Conservation (phyloP, 2,329 filamentous ascomycete species). For the Sporothrix luriei region DNA sequence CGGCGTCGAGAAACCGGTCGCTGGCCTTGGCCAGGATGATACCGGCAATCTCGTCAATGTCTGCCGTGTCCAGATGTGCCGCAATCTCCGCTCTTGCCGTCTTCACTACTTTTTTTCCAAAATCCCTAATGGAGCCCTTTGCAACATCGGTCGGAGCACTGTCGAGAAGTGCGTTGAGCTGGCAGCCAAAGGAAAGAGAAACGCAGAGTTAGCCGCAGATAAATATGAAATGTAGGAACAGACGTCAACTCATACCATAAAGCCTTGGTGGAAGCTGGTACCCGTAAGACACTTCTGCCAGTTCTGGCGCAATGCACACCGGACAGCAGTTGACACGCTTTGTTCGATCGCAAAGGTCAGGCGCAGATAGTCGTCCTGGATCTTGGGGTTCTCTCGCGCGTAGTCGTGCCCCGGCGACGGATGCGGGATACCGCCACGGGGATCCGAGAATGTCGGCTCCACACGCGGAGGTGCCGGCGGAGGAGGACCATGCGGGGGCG, state of each 20-base stretch:
- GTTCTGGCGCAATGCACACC: conserved; percentile 53
- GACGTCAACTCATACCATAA: conserved; percentile 50
- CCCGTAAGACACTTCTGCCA: conserved; percentile 56
- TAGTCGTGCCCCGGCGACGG: conserved; percentile 44
- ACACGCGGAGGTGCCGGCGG: neutral
- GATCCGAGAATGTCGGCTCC: neutral
- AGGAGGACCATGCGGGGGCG: conserved; percentile 34
- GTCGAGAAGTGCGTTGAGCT: conserved; percentile 56
- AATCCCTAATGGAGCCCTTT: conserved; percentile 48
- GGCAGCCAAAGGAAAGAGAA: neutral
- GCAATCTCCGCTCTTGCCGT: conserved; percentile 49
- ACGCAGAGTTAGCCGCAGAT: neutral
- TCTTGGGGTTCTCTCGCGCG: conserved; percentile 42
- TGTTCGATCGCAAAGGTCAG: conserved; percentile 48
- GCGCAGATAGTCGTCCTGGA: conserved; percentile 46
- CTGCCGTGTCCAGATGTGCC: conserved; percentile 44
- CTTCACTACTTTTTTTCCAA: conserved; percentile 50
- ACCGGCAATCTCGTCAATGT: conserved; percentile 52
- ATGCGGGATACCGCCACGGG: conserved; percentile 38
- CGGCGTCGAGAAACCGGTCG: conserved; percentile 55
- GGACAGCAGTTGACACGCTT: conserved; percentile 50
- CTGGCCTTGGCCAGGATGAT: conserved; percentile 52
- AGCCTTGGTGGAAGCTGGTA: conserved; percentile 56
- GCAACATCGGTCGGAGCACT: conserved; percentile 47
- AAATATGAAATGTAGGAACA: neutral